Evolutionary conservation across 1,139 yeast species (phyloP), one percentile per base, ranked within the genome.

Genomic region (Citeromyces hawaiiensis): DNA sequence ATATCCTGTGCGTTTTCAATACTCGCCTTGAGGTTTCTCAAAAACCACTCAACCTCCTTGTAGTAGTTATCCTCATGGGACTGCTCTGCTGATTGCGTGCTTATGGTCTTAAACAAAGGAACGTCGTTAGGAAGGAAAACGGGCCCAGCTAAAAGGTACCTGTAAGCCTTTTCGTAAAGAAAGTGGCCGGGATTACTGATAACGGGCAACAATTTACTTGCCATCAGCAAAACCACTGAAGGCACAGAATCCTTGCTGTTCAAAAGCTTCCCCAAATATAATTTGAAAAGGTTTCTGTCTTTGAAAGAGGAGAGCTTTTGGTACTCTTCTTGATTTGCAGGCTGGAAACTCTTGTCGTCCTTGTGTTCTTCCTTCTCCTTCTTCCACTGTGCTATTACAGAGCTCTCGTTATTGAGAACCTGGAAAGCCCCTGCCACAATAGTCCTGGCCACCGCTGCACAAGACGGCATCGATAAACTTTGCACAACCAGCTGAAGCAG

Each of bases 141-240:
- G 8, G 85, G 80, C 29, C 73, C 72, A 3, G 73, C 62, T 37
- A 81, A 60, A 8, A 82, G 63, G 63, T 72, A 81, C 47, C 77
- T 67, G 50, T 68, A 73, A 0, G 75, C 72, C 45, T 74, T 72
- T 46, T 85, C 94, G 54, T 81, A 83, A 36, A 88, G 56, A 52
- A 61, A 70, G 55, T 72, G 93, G n/a, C 72, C 78, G 1, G 87
- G 96, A 54, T 73, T 76, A 7, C 68, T 54, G 42, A 83, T 54
- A 2, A 83, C 62, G 4, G 76, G 72, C 4, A 75, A 59, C 35
- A 86, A 54, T 39, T 70, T 67, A 0, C 85, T 63, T 50, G 78
- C 46, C 49, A 57, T 70, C 48, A 56, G 52, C 52, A 73, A 66
- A 60, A 62, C 63, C 39, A 69, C 48, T 38, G 65, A 68, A n/a